Base-by-base conservation (phyloP, 2,329 filamentous ascomycete genomes). In the Cladophialophora immunda region DNA sequence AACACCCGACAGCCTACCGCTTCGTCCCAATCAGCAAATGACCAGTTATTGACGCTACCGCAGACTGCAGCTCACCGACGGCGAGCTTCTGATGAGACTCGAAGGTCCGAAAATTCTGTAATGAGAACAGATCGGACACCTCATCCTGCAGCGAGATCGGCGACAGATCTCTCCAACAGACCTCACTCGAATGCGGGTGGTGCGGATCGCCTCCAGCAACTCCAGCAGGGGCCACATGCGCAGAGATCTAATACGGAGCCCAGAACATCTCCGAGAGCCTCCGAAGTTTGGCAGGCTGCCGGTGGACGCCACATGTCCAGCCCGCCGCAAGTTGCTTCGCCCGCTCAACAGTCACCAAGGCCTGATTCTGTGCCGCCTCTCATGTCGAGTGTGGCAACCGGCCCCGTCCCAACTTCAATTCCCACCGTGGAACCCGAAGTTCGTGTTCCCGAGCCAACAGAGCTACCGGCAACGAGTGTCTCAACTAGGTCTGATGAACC, bases 81-180 rank as follows among this genome's bases (percentile, higher is more conserved):
- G 22, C 69, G 74, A 56, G 70, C 72, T 17, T 76, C 75, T 8
- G 74, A 75, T 60, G 70, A 75, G 50, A 70, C 66, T 36, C 68
- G 75, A 32, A 69, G 74, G 58, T 59, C 66, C n/a, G 70, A 73
- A 25, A 71, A 70, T 15, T 74, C 74, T 15, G 71, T 73, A n/a
- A 69, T 70, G 54, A 62, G 72, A 59, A 70, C 73, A 27, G 79
- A 83, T 6, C 88, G 86, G 5, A 77, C 52, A 6, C 45, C 64
- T 17, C 38, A 61, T 4, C 30, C 60, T 25, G 84, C 86, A 13
- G 82, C 86, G 25, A 85, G 86, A 25, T 92, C 91, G 19, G 86
- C 89, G 55, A 90, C 87, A 1, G 90, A 93, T 73, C 79, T 93
- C 1, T 78, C 78, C 19, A 75, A 78, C 19, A 71, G 76, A 9